These are phyloP conservation scores for Scenedesmus sp. DNA, from an alignment of 163 green algal genomes.

Conservation along the genomic window DNA sequence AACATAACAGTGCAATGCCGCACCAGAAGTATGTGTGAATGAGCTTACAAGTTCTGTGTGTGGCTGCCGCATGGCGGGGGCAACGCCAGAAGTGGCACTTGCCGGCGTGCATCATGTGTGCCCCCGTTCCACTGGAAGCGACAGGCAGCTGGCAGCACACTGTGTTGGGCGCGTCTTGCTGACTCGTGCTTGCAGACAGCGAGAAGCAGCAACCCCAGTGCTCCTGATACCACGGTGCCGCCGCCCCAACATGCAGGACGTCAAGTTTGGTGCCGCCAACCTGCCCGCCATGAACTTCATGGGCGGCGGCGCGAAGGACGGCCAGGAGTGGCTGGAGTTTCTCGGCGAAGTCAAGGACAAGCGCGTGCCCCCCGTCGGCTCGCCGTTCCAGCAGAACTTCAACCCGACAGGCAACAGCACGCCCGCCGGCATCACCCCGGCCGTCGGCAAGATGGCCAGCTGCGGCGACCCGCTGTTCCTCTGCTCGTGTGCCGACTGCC, in stretches of 20 bases:
- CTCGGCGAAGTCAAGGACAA: slow-evolving; percentile 90
- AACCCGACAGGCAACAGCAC: slow-evolving; percentile 19
- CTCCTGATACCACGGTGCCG: background rate
- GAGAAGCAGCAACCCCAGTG: too few relatives aligned
- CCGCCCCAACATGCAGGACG: slow-evolving; percentile 72
- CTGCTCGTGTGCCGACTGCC: slow-evolving; percentile 94
- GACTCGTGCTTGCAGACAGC: too few relatives aligned
- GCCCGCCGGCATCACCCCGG: slow-evolving; percentile 63
- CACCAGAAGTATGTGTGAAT: too few relatives aligned
- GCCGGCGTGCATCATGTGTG: too few relatives aligned
- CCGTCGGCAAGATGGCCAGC: slow-evolving; percentile 61
- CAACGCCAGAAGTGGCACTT: too few relatives aligned
- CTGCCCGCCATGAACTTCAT: slow-evolving; percentile 91
- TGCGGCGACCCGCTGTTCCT: slow-evolving; percentile 82
- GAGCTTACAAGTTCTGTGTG: too few relatives aligned
- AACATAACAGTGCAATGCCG: too few relatives aligned
- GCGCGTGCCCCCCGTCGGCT: slow-evolving; percentile 75
- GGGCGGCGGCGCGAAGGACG: slow-evolving; percentile 84
- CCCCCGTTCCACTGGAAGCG: too few relatives aligned
- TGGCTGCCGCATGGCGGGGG: too few relatives aligned
- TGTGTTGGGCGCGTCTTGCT: too few relatives aligned
- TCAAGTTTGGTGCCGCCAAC: slow-evolving; percentile 91
- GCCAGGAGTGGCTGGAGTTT: slow-evolving; percentile 88
- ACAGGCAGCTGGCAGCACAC: too few relatives aligned
- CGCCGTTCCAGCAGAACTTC: slow-evolving; percentile 89